Evolutionary conservation across 371 early-diverging fungal species (phyloP).

Genomic region (Mortierella sp.): DNA sequence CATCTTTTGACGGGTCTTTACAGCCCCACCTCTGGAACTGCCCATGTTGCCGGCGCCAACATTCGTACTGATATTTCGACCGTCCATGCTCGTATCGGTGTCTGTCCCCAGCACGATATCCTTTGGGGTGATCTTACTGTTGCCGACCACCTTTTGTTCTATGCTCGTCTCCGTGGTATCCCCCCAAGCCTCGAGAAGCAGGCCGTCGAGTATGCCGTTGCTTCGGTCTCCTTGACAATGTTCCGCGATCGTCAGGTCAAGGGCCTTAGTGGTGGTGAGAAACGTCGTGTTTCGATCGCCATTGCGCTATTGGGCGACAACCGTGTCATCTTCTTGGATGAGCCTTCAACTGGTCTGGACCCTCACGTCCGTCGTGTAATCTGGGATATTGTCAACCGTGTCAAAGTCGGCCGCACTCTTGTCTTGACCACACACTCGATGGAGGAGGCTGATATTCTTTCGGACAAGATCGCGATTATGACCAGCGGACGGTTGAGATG

Average conservation of each 20-base stretch:
- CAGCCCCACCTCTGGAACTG: constrained; percentile 69
- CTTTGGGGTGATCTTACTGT: constrained; percentile 85
- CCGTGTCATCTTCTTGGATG: constrained; percentile 67
- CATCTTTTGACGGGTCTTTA: constrained; percentile 78
- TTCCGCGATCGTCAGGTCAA: constrained; percentile 67
- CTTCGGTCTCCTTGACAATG: constrained; percentile 63
- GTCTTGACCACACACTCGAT: constrained; percentile 78
- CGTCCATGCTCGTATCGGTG: constrained; percentile 75
- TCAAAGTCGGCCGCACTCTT: constrained; percentile 70
- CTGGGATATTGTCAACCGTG: constrained; percentile 75
- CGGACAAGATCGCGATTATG: constrained; percentile 76
- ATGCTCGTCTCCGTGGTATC: constrained; percentile 71
- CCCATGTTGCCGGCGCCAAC: constrained; percentile 72
- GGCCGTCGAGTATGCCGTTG: constrained; percentile 63
- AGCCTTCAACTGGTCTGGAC: constrained; percentile 74
- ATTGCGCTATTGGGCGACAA: constrained; percentile 64
- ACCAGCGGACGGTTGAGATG: constrained; percentile 76
- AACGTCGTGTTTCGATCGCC: constrained; percentile 67
- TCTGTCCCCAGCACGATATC: constrained; percentile 85
- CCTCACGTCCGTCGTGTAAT: constrained; percentile 78
- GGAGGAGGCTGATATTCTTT: constrained; percentile 82
- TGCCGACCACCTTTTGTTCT: constrained; percentile 79
- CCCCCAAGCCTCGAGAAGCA: constrained; percentile 60
- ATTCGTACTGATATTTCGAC: constrained; percentile 65
- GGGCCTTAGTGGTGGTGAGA: constrained; percentile 71